A percentile compares a stretch with the other conserved stretches of the same genome.
Evolutionary conservation across 2,329 filamentous ascomycete species (phyloP).

Genomic region (Pseudovirgaria hyperparasitica): DNA sequence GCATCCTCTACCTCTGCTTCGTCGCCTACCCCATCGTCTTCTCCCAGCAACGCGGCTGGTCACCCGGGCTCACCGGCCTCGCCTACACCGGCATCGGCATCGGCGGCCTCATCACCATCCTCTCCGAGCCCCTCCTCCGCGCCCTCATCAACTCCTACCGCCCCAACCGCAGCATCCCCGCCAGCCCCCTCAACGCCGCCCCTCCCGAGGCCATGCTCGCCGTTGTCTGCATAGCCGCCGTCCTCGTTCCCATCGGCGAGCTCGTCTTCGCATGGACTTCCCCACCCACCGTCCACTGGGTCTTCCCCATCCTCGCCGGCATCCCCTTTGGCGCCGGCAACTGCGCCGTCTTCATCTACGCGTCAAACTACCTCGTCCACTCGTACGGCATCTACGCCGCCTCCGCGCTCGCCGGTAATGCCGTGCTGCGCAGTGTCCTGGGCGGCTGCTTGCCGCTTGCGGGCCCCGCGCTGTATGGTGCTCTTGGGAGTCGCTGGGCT

Average conservation of each 20-base stretch:
- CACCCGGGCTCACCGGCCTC: slow-evolving; percentile 57
- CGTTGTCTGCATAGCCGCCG: slow-evolving; percentile 64
- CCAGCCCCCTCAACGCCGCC: slow-evolving; percentile 58
- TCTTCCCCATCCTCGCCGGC: slow-evolving; percentile 65
- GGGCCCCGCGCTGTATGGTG: slow-evolving; percentile 57
- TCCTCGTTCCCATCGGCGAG: slow-evolving; percentile 65
- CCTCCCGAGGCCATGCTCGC: slow-evolving; percentile 71
- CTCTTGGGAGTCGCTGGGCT: slow-evolving; percentile 64
- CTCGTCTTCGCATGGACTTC: slow-evolving; percentile 80
- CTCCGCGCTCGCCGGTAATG: slow-evolving; percentile 67
- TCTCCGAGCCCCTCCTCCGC: slow-evolving; percentile 54
- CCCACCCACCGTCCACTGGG: slow-evolving; percentile 70
- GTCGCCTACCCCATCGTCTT: slow-evolving; percentile 85
- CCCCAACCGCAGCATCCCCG: slow-evolving; percentile 58
- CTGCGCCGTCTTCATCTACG: slow-evolving; percentile 68
- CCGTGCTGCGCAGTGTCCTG: slow-evolving; percentile 57
- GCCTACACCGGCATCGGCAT: slow-evolving; percentile 61
- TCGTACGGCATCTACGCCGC: slow-evolving; percentile 74
- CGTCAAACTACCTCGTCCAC: slow-evolving; percentile 65
- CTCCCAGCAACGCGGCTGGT: slow-evolving; percentile 62
- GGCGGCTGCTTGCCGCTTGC: slow-evolving; percentile 71
- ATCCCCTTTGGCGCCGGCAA: slow-evolving; percentile 71
- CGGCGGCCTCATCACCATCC: slow-evolving; percentile 41
- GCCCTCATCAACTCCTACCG: slow-evolving; percentile 65
- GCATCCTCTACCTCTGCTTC: slow-evolving; percentile 80